Evolutionary conservation across 306 rosid species (phyloP), one percentile per base, ranked within the genome.

Genomic region (Vigna reflexopilosa): DNA sequence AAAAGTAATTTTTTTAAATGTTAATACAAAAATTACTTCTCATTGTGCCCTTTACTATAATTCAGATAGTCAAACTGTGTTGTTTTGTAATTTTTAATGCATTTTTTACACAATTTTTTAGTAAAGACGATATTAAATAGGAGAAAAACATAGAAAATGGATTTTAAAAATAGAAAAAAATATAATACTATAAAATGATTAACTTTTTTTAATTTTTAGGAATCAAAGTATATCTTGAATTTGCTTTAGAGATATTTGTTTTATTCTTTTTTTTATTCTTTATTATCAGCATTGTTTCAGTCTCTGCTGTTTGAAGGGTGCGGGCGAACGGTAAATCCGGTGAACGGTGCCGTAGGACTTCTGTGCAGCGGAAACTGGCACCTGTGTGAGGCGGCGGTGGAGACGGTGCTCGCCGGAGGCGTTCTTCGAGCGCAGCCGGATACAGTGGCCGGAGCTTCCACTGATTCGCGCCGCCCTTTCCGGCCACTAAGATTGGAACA

Each of bases 251-350:
- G 61, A 55, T 55, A 55, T 55, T 17, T 54, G 19, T 30, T 30
- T 30, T 30, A 30, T 30, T 30, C 34, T 30, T n/a, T n/a, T 16
- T 51, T 20, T 9, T 52, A 3, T 20, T 55, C 32, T 55, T 55
- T 20, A 55, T 55, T 55, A 55, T 20, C 61, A 55, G 61, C 59
- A 0, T 55, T 55, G 61, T 55, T 55, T 55, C 61, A 9, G 61
- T 55, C 61, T 55, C 61, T 55, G 15, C 61, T 55, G 20, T 20
- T 55, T 55, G 61, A 55, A 19, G 61, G 61, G 15, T 55, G 61
- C 15, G 32, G 61, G 30, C 32, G 61, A 55, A 55, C 14, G 61
- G 61, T 55, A 55, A 55, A 55, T 55, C 61, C 61, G 32, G 61
- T 55, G 30, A 55, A 55, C 32, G 61, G 61, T 0, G 61, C 61